Base-by-base conservation (phyloP, 1,284 basidiomycete genomes). In the Schizophyllum amplum region DNA sequence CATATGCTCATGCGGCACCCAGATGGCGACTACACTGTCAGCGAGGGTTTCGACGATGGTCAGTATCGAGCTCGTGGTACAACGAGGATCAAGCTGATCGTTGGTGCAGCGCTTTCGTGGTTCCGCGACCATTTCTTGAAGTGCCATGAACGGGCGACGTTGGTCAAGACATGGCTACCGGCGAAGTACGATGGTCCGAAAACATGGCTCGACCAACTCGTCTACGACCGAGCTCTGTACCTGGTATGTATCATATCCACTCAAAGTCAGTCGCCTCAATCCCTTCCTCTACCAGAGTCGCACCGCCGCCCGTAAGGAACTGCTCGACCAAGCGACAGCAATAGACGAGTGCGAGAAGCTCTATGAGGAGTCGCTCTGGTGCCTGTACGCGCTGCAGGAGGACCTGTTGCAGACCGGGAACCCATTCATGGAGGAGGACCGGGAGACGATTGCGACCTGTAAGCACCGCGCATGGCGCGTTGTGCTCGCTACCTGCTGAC, bases 291-390 rank as follows among this genome's bases (percentile, higher is more conserved):
- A 17, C 53, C 69, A 96, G 94, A 96, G 94, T 59, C 88, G 94
- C 7, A 89, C 87, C 3, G 94, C 94, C 48, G 96, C 96, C 0
- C 81, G 90, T 24, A 92, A 94, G 66, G 96, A 99, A 68, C 79
- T 98, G 0, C 76, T 91, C 22, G 90, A 93, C 63, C 87, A 92
- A 64, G 85, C 84, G 24, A 72, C 70, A n/a, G 74, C 75, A 6
- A 84, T 85, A 21, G 90, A 94, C 62, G 87, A 90, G 63, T 97
- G 94, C 67, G 90, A 97, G 72, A 87, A 90, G 66, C 79, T 95
- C 42, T 99, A 99, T 72, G 95, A 98, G 68, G 93, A 93, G 61
- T 93, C 94, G 0, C 72, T 97, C 20, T 96, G 92, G 89, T 90
- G 95, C 68, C 75, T 99, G 24, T 90, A 92, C 62, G 90, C 93